Conservation (phyloP, 495 filamentous ascomycete species). For the Daldinia childiae region DNA sequence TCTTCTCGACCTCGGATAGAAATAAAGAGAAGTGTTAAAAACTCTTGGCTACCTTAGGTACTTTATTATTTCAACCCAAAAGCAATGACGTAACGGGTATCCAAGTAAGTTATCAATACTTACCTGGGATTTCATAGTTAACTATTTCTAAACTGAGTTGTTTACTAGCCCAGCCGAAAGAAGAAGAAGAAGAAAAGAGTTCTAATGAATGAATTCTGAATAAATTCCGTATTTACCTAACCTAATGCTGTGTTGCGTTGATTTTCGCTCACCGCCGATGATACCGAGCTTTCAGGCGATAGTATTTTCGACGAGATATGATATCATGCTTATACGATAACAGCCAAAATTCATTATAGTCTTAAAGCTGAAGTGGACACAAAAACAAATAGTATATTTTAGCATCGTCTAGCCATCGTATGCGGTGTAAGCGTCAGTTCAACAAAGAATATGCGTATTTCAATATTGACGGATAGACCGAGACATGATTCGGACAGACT, state of each 20-base stretch:
- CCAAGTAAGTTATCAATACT: too few relatives aligned
- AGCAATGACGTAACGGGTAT: too few relatives aligned
- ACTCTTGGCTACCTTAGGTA: too few relatives aligned
- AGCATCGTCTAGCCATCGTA: neutral
- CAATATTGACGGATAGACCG: neutral
- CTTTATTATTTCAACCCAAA: too few relatives aligned
- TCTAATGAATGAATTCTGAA: neutral
- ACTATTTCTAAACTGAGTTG: too few relatives aligned
- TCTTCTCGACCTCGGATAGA: neutral
- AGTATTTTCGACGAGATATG: neutral
- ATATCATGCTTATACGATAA: conserved; percentile 1
- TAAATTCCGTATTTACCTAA: neutral
- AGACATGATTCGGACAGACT: conserved; percentile 16
- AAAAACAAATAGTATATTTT: neutral
- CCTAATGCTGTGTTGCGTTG: neutral
- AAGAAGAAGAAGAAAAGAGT: too few relatives aligned
- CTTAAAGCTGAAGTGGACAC: neutral
- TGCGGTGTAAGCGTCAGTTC: neutral
- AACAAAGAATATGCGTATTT: neutral
- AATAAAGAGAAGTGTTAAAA: neutral
- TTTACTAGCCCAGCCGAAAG: too few relatives aligned
- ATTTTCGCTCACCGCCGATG: neutral
- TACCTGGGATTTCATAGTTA: too few relatives aligned
- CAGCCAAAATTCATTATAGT: neutral
- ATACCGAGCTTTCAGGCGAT: neutral